Evolutionary conservation across 2,329 filamentous ascomycete genomes (phyloP), one percentile per base, ranked within the genome.

Genomic region (Pezizomycotina sp.): DNA sequence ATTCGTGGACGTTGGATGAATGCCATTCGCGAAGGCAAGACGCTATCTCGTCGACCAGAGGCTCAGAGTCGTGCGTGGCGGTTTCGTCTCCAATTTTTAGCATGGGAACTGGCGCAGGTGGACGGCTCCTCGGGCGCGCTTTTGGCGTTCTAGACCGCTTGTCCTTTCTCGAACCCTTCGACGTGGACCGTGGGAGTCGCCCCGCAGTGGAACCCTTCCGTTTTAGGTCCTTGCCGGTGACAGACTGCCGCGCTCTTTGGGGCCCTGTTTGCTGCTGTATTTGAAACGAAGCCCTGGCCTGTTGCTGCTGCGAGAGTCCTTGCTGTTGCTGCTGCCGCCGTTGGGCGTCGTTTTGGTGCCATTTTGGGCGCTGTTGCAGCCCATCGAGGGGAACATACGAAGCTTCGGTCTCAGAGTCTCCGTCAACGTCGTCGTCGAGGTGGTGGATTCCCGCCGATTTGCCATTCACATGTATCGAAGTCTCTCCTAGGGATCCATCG

Each of bases 21-120:
- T 98, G 86, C 91, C 89, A 98, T 66, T 98, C 89, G 50, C 89
- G 73, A 46, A 98, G 61, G 55, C 89, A 98, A 3, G 84, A 93
- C 9, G 89, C 84, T 50, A 98, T 95, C 57, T 98, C 89, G 58
- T 98, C 89, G 15, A 98, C 84, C 43, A 98, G 60, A 2, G 89
- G 89, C 56, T 98, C 91, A 6, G 79, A 74, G 10, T 71, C 65
- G 4, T 83, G 93, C 0, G 82, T 92, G 1, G 84, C 81, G 2
- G 83, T 92, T 61, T 98, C 89, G 53, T 98, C 89, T 40, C 89
- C 89, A 55, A 98, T 86, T 58, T 93, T 92, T 34, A 98, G 67
- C 78, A 95, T 89, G 4, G 89, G 89, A 6, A 98, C 84, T 0
- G 89, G 89, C 7, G 91, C 91, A 7, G 82, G 71, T 19, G 86